Percentiles rank a stretch among this genome's conserved stretches.
Conservation (phyloP, 1,284 basidiomycete genomes). For the Trametes polyzona region DNA sequence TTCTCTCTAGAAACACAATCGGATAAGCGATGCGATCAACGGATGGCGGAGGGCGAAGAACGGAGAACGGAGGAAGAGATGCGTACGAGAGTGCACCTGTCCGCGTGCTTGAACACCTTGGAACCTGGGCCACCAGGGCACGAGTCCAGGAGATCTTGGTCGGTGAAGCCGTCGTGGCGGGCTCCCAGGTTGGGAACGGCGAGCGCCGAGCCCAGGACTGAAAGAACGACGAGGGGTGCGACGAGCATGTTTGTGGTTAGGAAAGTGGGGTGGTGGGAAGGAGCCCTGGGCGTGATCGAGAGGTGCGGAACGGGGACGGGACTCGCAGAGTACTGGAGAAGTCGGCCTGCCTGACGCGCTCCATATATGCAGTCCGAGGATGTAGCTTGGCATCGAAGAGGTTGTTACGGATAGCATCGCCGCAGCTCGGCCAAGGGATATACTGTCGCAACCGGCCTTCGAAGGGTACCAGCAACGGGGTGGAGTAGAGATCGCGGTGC, state of each 20-base stretch:
- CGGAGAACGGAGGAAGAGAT: background rate
- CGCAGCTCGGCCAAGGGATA: too few species aligned
- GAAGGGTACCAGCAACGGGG: too few species aligned
- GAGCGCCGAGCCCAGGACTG: background rate
- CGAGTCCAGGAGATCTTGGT: slow-evolving; percentile 3
- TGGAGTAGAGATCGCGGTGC: too few species aligned
- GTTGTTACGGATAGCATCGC: background rate
- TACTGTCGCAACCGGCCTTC: too few species aligned
- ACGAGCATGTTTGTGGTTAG: background rate
- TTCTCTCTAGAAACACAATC: background rate
- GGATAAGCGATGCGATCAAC: background rate
- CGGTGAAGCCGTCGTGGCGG: background rate
- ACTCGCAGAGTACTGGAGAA: background rate
- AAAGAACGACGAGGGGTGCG: background rate
- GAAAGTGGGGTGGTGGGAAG: background rate
- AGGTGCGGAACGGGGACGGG: background rate
- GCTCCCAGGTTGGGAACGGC: background rate
- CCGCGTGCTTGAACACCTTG: background rate
- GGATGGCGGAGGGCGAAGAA: too few species aligned
- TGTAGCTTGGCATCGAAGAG: background rate
- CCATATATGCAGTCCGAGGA: background rate
- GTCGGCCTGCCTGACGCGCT: background rate
- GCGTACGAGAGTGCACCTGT: slow-evolving; percentile 7
- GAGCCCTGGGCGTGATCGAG: too few species aligned
- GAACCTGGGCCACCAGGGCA: slow-evolving; percentile 16